Conservation (phyloP, 2,329 filamentous ascomycete genomes). For the Aspergillus sp. region DNA sequence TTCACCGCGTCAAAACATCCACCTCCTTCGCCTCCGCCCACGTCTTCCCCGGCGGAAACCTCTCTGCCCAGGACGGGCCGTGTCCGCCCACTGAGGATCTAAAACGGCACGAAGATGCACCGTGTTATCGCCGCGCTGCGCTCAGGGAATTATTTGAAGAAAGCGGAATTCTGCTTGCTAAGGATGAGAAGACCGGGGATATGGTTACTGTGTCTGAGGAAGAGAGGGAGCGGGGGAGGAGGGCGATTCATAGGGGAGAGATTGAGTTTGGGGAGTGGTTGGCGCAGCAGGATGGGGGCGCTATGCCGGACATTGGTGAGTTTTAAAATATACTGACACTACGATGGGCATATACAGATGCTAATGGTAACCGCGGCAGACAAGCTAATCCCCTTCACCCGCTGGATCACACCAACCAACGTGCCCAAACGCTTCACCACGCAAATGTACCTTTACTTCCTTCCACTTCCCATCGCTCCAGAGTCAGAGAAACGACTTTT, state of each 20-base stretch:
- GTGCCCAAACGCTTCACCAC: constrained; percentile 77
- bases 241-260: constrained; percentile 60
- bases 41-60: constrained; percentile 88
- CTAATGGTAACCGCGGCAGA: constrained; percentile 36
- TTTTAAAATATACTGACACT: not conserved
- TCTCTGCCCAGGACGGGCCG: constrained; percentile 66
- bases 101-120: constrained; percentile 61
- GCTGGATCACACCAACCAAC: constrained; percentile 77
- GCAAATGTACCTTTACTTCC: constrained; percentile 93
- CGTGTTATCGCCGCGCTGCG: constrained; percentile 71
- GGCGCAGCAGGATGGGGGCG: constrained; percentile 26
- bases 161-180: constrained; percentile 76
- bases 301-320: constrained; percentile 53
- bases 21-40: constrained; percentile 84
- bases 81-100: constrained; percentile 46
- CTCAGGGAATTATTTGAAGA: constrained; percentile 94
- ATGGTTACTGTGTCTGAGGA: constrained; percentile 56
- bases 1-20: constrained; percentile 77
- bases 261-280: constrained; percentile 63
- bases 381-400: constrained; percentile 71
- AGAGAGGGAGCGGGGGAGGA: constrained; percentile 60
- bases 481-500: constrained; percentile 24
- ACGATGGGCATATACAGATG: not conserved
- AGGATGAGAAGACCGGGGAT: constrained; percentile 30
- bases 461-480: constrained; percentile 51